These are phyloP conservation scores for Trichophyton simii DNA, from an alignment of 2,329 filamentous ascomycete species.

Conservation along the genomic window DNA sequence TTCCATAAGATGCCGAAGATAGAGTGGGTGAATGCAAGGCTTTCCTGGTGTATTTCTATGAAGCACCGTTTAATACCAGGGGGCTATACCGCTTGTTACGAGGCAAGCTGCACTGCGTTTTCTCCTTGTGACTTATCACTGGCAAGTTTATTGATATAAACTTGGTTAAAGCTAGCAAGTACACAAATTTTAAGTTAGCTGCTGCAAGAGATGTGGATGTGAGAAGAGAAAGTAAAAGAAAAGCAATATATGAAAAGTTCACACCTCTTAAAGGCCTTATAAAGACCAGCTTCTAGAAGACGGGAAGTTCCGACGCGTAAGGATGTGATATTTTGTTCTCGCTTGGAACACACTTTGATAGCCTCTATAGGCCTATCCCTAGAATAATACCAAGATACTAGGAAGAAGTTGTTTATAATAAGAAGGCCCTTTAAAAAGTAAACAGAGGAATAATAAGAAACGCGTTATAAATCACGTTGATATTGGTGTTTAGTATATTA, in stretches of 20 bases:
- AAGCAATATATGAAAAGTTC: background rate
- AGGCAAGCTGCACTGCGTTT: background rate
- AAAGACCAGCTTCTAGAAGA: background rate
- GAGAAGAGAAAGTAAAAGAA: background rate
- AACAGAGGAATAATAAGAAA: background rate
- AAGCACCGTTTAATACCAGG: background rate
- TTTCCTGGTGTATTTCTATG: background rate
- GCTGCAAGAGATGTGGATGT: background rate
- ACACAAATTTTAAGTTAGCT: background rate
- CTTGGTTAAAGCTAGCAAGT: background rate
- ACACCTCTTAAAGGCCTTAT: background rate
- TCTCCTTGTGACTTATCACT: background rate
- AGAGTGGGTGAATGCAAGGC: background rate
- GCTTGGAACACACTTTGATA: background rate
- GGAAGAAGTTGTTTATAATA: background rate
- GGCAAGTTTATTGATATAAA: background rate
- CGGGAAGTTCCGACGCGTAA: background rate
- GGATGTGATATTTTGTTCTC: background rate
- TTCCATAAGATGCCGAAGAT: background rate
- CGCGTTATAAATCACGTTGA: background rate
- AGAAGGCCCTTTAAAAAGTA: background rate
- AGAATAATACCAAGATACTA: background rate
- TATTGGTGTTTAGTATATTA: no score
- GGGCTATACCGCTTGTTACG: background rate
- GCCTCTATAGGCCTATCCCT: background rate